Conservation (phyloP, 768 basidiomycete species). For the Agrocybe pediades region DNA sequence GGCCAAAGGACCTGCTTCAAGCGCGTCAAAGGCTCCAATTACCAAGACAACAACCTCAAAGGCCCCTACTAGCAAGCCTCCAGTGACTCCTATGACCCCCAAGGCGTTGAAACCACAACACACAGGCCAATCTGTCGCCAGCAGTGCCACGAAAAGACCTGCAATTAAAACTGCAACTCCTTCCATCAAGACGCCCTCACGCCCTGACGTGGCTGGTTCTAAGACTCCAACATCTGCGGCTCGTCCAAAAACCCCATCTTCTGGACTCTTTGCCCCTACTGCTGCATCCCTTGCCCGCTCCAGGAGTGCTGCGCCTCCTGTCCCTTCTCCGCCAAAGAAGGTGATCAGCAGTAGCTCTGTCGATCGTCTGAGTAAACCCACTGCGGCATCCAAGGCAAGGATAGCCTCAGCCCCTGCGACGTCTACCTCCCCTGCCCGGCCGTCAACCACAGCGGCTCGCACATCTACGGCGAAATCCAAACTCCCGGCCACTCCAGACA, state of each 20-base stretch:
- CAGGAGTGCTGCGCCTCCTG: constrained; percentile 50
- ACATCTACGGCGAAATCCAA: constrained; percentile 23
- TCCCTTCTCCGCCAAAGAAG: constrained; percentile 56
- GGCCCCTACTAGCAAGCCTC: constrained; percentile 24
- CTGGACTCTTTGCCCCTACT: constrained; percentile 79
- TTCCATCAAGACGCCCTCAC: constrained; percentile 26
- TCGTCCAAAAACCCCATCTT: constrained; percentile 63
- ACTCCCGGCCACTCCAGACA: constrained; percentile 16
- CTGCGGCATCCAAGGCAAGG: constrained; percentile 73
- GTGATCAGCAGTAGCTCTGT: constrained; percentile 53
- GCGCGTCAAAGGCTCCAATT: constrained; percentile 9
- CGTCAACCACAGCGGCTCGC: constrained; percentile 20
- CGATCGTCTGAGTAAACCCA: constrained; percentile 80
- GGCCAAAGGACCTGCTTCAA: background rate
- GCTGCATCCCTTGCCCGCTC: constrained; percentile 78
- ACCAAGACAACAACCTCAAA: constrained; percentile 23
- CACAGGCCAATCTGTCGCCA: constrained; percentile 31
- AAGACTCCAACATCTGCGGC: constrained; percentile 37
- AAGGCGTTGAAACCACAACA: constrained; percentile 35
- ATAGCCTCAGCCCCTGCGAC: constrained; percentile 49
- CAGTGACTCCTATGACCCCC: constrained; percentile 20
- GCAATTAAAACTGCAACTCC: constrained; percentile 23
- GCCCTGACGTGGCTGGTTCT: constrained; percentile 35
- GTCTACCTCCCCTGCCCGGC: constrained; percentile 23
- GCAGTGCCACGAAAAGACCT: constrained; percentile 22